Evolutionary conservation across 106 monocot genomes (phyloP).

Genomic region (Agapanthus africanus): DNA sequence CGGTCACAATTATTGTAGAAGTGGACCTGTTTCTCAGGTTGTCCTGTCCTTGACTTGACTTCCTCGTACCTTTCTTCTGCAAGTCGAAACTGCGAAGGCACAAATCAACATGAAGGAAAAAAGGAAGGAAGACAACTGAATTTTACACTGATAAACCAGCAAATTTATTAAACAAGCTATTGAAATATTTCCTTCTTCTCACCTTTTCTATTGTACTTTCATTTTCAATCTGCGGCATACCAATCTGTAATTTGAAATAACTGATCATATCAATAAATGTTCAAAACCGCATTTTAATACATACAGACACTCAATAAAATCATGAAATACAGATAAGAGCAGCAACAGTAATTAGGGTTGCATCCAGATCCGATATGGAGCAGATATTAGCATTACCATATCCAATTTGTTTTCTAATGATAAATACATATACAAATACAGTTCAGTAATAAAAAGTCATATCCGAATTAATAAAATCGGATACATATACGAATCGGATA

Average conservation of each 20-base stretch:
- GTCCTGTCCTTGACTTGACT: conserved; percentile 28
- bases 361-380: no score
- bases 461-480: no score
- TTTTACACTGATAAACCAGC: not conserved
- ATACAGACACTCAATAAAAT: not conserved
- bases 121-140: not conserved
- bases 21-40: conserved; percentile 42
- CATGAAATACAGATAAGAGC: not conserved
- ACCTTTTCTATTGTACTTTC: conserved; percentile 53
- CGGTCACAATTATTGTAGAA: not conserved
- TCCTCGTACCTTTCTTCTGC: conserved; percentile 48
- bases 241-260: conserved; percentile 35
- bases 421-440: no score
- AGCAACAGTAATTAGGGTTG: no score
- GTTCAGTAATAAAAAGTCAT: no score
- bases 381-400: no score
- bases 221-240: conserved; percentile 37
- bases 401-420: no score
- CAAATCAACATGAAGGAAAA: not conserved
- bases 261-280: not conserved
- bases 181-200: conserved; percentile 11
- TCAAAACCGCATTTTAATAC: not conserved
- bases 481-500: no score
- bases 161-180: not conserved
- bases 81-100: conserved; percentile 37